Percentiles rank a stretch among this genome's conserved stretches.
These are phyloP conservation scores for Triticum turgidum DNA, from an alignment of 176 grass and related monocot genomes.

Conservation along the genomic window DNA sequence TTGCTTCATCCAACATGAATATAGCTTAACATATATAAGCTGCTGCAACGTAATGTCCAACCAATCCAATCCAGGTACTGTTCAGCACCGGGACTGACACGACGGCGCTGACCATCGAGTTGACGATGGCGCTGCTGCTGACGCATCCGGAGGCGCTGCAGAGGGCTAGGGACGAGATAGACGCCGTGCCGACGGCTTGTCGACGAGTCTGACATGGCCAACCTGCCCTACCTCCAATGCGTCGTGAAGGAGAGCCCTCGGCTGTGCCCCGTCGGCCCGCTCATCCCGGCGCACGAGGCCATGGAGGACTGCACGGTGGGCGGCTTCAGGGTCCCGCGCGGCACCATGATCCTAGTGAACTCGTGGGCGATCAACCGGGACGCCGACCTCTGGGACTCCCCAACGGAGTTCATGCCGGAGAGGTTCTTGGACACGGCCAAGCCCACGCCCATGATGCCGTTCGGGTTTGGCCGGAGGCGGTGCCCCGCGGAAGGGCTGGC, in stretches of 20 bases:
- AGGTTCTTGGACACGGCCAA: slow-evolving; percentile 34
- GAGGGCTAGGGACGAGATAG: too few species aligned
- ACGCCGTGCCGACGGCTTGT: too few species aligned
- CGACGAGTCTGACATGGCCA: slow-evolving; percentile 36
- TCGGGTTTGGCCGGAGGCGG: slow-evolving; percentile 56
- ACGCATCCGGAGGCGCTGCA: too few species aligned
- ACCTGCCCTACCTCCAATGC: slow-evolving; percentile 52
- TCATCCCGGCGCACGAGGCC: slow-evolving; percentile 67
- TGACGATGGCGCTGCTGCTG: too few species aligned
- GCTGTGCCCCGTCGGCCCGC: slow-evolving; percentile 35
- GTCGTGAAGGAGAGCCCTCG: slow-evolving; percentile 63
- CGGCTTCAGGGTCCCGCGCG: slow-evolving; percentile 31
- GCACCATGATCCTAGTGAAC: slow-evolving; percentile 68
- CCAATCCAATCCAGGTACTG: too few species aligned
- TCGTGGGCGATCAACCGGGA: slow-evolving; percentile 61
- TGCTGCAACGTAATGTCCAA: background rate
- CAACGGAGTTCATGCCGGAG: slow-evolving; percentile 55
- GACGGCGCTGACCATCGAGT: too few species aligned
- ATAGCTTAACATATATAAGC: background rate
- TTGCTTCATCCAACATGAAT: background rate
- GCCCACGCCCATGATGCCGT: slow-evolving; percentile 44
- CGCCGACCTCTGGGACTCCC: slow-evolving; percentile 41
- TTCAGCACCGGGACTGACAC: too few species aligned
- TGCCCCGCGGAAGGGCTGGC: slow-evolving; percentile 62
- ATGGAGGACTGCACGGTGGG: slow-evolving; percentile 51